Evolutionary conservation across 2,329 filamentous ascomycete genomes (phyloP).

Genomic region (Rhinocladiella similis): DNA sequence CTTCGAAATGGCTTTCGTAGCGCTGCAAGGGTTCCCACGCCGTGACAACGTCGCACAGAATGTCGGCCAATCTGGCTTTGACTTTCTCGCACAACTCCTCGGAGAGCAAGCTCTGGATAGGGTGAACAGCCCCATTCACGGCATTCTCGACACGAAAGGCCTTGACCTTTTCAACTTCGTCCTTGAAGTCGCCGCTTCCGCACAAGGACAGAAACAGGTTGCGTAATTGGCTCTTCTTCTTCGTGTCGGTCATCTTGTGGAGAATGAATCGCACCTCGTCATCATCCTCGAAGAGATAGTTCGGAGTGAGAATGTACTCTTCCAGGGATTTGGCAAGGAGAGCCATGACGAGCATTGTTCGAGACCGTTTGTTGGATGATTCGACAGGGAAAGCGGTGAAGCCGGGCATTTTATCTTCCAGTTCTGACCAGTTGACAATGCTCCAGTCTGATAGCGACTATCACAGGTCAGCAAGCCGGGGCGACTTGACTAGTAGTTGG

Average conservation of each 20-base stretch:
- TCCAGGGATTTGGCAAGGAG: conserved; percentile 12
- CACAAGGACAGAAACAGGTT: conserved; percentile 4
- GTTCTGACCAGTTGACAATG: background rate
- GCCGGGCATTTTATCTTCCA: conserved; percentile 8
- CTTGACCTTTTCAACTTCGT: conserved; percentile 9
- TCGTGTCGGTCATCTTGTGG: conserved; percentile 66
- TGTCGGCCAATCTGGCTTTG: conserved; percentile 1
- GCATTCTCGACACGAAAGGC: conserved; percentile 1
- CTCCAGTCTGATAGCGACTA: conserved; percentile 7
- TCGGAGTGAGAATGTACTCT: conserved; percentile 19
- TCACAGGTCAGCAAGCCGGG: background rate
- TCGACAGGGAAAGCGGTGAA: background rate
- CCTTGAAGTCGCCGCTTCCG: conserved; percentile 6
- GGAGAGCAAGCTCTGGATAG: conserved; percentile 5
- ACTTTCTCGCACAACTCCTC: background rate
- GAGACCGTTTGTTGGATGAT: conserved; percentile 10
- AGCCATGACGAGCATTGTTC: conserved; percentile 15
- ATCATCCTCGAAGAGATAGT: conserved; percentile 17
- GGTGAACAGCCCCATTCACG: background rate
- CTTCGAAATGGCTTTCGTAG: conserved; percentile 14
- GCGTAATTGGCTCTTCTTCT: conserved; percentile 2
- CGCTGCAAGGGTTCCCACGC: conserved; percentile 11
- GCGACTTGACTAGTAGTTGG: background rate
- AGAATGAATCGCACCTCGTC: conserved; percentile 53
- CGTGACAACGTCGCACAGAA: background rate